phyloP scores from a whole-genome alignment of 2,329 filamentous ascomycete species.

The Nigrospora oryzae region DNA sequence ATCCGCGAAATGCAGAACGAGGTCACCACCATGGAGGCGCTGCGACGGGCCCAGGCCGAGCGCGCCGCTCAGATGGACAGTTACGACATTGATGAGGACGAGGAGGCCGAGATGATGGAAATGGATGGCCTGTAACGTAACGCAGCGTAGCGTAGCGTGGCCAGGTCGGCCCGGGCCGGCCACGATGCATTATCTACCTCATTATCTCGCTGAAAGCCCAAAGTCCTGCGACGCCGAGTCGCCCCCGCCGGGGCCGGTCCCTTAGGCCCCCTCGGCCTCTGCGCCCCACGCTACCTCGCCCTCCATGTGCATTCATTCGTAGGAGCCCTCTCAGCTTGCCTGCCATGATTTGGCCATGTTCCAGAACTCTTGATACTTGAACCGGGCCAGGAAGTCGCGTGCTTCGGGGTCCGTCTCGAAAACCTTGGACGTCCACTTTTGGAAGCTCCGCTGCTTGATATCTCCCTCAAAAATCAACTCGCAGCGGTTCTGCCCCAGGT shows the following conservation, averaged over 20 bases:
- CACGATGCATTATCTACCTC: no score
- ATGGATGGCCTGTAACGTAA: conserved; percentile 7
- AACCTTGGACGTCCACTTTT: conserved; percentile 82
- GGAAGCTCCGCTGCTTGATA: conserved; percentile 69
- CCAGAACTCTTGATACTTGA: conserved; percentile 96
- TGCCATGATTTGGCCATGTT: conserved; percentile 63
- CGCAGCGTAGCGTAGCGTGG: no score
- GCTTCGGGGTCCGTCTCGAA: conserved; percentile 90
- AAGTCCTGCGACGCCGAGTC: no score
- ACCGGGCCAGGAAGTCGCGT: conserved; percentile 66
- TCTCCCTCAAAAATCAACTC: conserved; percentile 86
- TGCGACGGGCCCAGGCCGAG: conserved; percentile 15
- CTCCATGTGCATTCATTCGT: background rate
- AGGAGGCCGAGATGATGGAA: conserved; percentile 49
- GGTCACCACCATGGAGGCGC: conserved; percentile 20
- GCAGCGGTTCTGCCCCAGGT: conserved; percentile 76
- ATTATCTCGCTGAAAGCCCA: no score
- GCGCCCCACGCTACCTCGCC: no score
- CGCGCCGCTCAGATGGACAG: conserved; percentile 24
- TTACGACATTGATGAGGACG: conserved; percentile 43
- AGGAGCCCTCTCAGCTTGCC: background rate
- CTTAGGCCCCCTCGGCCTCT: no score
- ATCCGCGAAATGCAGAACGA: conserved; percentile 54
- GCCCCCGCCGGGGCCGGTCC: no score
- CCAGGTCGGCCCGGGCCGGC: no score